phyloP scores from a whole-genome alignment of 176 grass and related monocot genomes.

The Hyparrhenia diplandra region DNA sequence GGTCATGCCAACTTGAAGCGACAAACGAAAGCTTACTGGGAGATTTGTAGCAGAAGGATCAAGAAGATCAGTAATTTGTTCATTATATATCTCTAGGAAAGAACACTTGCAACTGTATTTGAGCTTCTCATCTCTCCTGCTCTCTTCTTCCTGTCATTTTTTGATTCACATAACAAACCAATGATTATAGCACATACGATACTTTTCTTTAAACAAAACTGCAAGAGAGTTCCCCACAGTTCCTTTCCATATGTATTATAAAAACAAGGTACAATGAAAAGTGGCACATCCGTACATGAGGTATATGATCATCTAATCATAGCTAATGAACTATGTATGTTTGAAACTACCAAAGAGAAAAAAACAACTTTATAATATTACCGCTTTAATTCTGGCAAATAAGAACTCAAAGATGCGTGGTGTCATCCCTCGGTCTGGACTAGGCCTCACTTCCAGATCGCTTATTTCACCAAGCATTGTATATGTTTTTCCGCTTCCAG shows the following conservation, averaged over 20 bases:
- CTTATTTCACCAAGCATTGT: constrained; percentile 95
- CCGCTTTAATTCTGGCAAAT: constrained; percentile 95
- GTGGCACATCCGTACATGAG: too few species aligned
- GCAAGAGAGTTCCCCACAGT: too few species aligned
- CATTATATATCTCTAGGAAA: constrained; percentile 98
- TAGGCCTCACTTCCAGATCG: constrained; percentile 77
- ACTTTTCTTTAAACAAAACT: background rate
- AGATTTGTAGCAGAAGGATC: constrained; percentile 86
- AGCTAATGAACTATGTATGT: background rate
- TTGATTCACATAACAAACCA: background rate
- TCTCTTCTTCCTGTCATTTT: constrained; percentile 84
- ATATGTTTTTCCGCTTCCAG: constrained; percentile 95
- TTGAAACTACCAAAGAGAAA: background rate
- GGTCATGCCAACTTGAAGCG: constrained; percentile 17
- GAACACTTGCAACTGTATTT: constrained; percentile 97
- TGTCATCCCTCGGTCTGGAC: constrained; percentile 85
- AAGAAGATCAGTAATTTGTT: constrained; percentile 98
- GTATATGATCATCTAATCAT: background rate
- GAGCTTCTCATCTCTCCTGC: constrained; percentile 94
- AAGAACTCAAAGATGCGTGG: constrained; percentile 95
- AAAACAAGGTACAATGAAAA: too few species aligned
- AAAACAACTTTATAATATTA: constrained; percentile 38
- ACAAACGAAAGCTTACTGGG: constrained; percentile 49
- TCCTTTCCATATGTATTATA: too few species aligned
- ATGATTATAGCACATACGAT: background rate